Base-by-base conservation (phyloP, 2,329 filamentous ascomycete species). In the Pseudodiploospora longispora region DNA sequence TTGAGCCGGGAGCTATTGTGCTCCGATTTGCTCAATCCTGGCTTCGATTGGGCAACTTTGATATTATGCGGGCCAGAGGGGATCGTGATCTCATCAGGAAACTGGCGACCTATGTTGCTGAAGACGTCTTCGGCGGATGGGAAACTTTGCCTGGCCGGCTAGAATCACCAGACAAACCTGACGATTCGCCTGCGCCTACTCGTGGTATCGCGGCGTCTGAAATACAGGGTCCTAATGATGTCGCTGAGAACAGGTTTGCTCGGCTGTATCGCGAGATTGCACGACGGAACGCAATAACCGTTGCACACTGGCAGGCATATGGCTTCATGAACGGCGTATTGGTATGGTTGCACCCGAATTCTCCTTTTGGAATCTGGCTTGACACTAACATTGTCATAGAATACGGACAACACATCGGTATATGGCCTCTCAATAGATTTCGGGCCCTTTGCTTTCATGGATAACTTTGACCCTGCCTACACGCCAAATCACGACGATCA, bases 241-340 rank as follows among this genome's bases (percentile, higher is more conserved):
- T 76, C 4, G 78, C 83, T 47, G 85, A 96, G 59, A 98, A 98
- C 60, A 78, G 91, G 30, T 98, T 93, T 61, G 74, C 85, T 1
- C 77, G 90, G 10, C 69, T 98, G 1, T 98, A 94, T 63, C 82
- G 93, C 32, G 89, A 95, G 57, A 82, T 98, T 44, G 82, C 82
- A 4, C 80, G 88, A 36, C 79, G 87, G 30, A 98, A 96, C 59
- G 93, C 93, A 1, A 73, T 76, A 47, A 94, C 86, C 0, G 90
- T 97, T 2, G 93, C 93, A 8, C 78, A 84, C 53, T 97, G 93
- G 91, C 94, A 98, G 68, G 89, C 88, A 0, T 97, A 97, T 58
- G 93, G 88, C n/a, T 98, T 98, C 68, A 97, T 95, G 76, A 98
- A 98, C 57, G 93, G 93, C 38, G 93, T 98, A 4, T 72, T 98